Conservation (phyloP, 1,284 basidiomycete genomes). For the Anthracocystis panici-leucophaei region DNA sequence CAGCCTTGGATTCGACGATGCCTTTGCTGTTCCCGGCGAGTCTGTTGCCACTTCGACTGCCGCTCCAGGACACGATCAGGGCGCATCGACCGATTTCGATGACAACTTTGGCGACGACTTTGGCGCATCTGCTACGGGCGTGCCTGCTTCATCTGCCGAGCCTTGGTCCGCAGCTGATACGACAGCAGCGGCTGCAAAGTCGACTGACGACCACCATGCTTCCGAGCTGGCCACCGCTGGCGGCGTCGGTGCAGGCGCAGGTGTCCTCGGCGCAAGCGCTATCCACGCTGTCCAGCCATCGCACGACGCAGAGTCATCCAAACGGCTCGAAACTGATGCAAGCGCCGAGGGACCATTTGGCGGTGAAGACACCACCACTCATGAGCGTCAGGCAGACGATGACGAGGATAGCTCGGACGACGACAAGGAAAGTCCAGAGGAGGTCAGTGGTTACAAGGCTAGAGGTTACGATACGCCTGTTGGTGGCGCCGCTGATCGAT, state of each 20-base stretch:
- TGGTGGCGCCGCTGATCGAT: conserved; percentile 36
- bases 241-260: conserved; percentile 20
- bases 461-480: conserved; percentile 20
- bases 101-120: conserved; percentile 68
- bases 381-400: conserved; percentile 52
- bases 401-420: conserved; percentile 58
- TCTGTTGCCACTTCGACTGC: conserved; percentile 55
- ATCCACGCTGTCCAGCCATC: conserved; percentile 19
- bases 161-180: conserved; percentile 3
- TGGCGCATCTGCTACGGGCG: conserved; percentile 34
- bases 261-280: conserved; percentile 13
- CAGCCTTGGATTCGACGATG: conserved; percentile 72
- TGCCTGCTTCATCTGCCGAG: conserved; percentile 7
- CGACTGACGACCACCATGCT: conserved; percentile 30
- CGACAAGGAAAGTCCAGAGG: conserved; percentile 62
- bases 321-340: conserved; percentile 5
- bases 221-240: conserved; percentile 23
- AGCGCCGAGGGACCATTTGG: conserved; percentile 40
- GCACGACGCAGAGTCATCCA: conserved; percentile 9
- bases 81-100: conserved; percentile 42
- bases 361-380: conserved; percentile 16
- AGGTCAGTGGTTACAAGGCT: conserved; percentile 48
- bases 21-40: conserved; percentile 74
- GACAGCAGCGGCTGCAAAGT: conserved; percentile 65
- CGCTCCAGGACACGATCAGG: conserved; percentile 33